These are phyloP conservation scores for Tricholoma furcatifolium DNA, from an alignment of 768 basidiomycete genomes.

Conservation along the genomic window DNA sequence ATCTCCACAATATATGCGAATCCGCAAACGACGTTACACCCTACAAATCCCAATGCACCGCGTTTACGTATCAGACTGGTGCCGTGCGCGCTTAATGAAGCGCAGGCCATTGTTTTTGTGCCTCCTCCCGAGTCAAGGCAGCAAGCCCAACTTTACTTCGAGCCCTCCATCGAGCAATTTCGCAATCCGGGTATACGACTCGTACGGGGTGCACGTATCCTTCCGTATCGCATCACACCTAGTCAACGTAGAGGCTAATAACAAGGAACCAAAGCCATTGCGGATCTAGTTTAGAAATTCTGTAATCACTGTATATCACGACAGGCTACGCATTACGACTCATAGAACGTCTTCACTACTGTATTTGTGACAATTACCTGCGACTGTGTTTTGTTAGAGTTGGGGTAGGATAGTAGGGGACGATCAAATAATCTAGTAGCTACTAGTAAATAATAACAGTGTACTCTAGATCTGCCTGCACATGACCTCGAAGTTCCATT, in stretches of 20 bases:
- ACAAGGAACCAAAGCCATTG: conserved; percentile 1
- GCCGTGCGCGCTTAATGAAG: conserved; percentile 50
- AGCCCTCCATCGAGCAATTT: conserved; percentile 44
- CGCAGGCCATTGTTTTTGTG: conserved; percentile 51
- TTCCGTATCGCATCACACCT: conserved; percentile 54
- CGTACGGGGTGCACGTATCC: conserved; percentile 46
- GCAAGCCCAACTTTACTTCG: conserved; percentile 47
- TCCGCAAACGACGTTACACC: conserved; percentile 18
- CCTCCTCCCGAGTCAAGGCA: conserved; percentile 22
- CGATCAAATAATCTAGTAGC: too few relatives aligned
- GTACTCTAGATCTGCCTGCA: too few relatives aligned
- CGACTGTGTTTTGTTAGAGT: conserved; percentile 7
- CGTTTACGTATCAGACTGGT: conserved; percentile 29
- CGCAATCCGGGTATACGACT: conserved; percentile 41
- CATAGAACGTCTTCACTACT: conserved; percentile 10
- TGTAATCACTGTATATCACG: not conserved
- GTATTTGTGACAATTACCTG: conserved; percentile 14
- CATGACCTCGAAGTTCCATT: too few relatives aligned
- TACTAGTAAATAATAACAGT: too few relatives aligned
- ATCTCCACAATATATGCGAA: conserved; percentile 22
- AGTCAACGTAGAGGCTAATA: conserved; percentile 11
- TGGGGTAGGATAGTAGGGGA: not conserved
- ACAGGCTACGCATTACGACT: not conserved
- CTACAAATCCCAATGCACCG: conserved; percentile 14
- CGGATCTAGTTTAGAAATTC: conserved; percentile 1